These are phyloP conservation scores for Plasmodium relictum DNA, from an alignment of 169 alveolate species.

Conservation along the genomic window DNA sequence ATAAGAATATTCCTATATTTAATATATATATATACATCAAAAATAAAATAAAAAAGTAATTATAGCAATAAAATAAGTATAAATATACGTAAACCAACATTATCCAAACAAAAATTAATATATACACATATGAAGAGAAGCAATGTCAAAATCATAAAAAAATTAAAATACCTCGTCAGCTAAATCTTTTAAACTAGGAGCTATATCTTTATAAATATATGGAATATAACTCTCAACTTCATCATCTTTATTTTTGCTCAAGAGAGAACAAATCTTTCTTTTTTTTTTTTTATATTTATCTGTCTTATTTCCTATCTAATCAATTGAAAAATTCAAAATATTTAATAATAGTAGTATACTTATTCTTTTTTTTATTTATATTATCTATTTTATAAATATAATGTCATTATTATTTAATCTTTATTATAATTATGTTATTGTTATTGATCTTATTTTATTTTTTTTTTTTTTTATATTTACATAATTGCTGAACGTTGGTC, in stretches of 20 bases:
- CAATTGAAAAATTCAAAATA: not conserved
- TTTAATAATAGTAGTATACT: not conserved
- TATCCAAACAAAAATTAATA: not conserved
- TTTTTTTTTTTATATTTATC: constrained; percentile 49
- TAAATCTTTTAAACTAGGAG: constrained; percentile 54
- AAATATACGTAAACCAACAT: not conserved
- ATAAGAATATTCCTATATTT: constrained; percentile 65
- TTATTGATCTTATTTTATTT: not conserved
- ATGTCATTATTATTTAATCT: too few species aligned
- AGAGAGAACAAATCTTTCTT: constrained; percentile 11
- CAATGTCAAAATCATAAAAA: too few species aligned
- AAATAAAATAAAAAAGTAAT: not conserved
- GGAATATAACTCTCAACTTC: constrained; percentile 65
- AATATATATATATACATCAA: too few species aligned
- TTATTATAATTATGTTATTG: too few species aligned
- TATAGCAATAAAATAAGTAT: not conserved
- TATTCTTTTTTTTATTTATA: not conserved
- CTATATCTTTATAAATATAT: constrained; percentile 67
- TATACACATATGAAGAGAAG: constrained; percentile 5
- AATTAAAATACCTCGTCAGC: constrained; percentile 66
- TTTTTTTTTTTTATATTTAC: constrained; percentile 13
- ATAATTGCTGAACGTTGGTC: constrained; percentile 9
- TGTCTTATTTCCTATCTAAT: constrained; percentile 58
- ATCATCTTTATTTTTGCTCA: constrained; percentile 51
- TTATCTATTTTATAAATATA: not conserved